Base-by-base conservation (phyloP, 2,329 filamentous ascomycete genomes). In the Phialophora tarda region DNA sequence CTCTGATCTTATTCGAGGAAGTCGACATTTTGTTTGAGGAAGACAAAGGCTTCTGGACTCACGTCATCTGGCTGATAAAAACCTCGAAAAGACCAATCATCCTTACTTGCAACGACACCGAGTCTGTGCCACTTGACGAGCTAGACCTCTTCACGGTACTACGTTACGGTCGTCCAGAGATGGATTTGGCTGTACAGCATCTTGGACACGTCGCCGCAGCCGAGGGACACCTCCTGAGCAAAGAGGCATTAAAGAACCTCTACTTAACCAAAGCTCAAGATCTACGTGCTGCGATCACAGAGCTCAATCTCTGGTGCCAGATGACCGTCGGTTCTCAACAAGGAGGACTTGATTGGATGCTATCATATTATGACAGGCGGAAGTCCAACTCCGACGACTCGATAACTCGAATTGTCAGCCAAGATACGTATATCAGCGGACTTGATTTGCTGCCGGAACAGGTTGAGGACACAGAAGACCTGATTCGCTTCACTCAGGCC, bases 291-390 rank as follows among this genome's bases (percentile, higher is more conserved):
- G 89, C 90, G 1, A 87, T 99, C 57, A 88, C 85, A 63, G 93
- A 98, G 68, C 84, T 99, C 30, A 89, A 96, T 75, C 95, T 96
- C 75, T 99, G 94, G 94, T 99, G 96, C 76, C 95, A 99, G 76
- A 93, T 98, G 78, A 92, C 90, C 0, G 88, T 99, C 10, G 96
- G 95, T 4, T 95, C 97, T 75, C 83, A 87, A n/a, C 91, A 91
- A 72, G 91, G 91, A 23, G 94, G 95, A 0, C 85, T 96, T 53
- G 91, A 94, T 73, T 99, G 96, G 94, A 91, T 96, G 89, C 64
- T 94, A 89, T 91, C 91, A 8, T 85, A 84, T 53, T 91, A 91
- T 0, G 83, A 83, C 26, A 91, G 94, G 73, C 74, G 89, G 2
- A 89, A 94, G 72, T 81, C 85, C 60, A 77, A 88, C 50, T 81